Evolutionary conservation across 1,139 yeast genomes (phyloP), one percentile per base, ranked within the genome.

Genomic region (Taphrina betulina): DNA sequence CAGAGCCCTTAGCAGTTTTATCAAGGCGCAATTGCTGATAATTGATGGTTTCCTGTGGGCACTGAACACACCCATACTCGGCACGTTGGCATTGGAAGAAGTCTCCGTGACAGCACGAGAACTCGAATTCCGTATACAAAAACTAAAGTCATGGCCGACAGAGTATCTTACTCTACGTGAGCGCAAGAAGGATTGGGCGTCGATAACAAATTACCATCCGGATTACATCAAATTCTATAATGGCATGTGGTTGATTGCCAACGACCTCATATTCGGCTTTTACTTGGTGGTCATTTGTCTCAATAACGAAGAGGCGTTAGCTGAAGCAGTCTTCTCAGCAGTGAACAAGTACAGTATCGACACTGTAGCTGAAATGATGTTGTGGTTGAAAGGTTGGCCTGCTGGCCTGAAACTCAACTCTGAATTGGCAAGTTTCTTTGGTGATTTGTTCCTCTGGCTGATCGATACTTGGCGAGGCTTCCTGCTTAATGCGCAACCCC

Each of bases 321-420:
- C 58, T 2, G 53, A 38, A 22, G 35, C 34, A n/a, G 29, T 58
- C 34, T 55, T 53, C 20, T 36, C 70, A 67, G 0, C 40, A 42
- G 62, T 62, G 10, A 65, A 69, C 22, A 53, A 65, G 0, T 59
- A 82, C 5, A 70, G 78, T 1, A 66, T 68, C 23, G 70, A 58
- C 36, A 53, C 70, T 35, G 70, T 84, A 51, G 72, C 75, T 37
- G 63, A 67, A 2, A 69, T 84, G 29, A 81, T 90, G 10, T 63
- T 74, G 1, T 85, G 95, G 94, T 75, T 94, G 33, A 88, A 90
- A 72, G 79, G 79, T 62, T 86, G 92, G 67, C 98, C 98, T 0
- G 96, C 95, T 7, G 98, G 98, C 1, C 82, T 94, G 65, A 94
- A 94, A 66, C 77, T 94, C 58, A 94, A 94, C 68, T 83, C 81